phyloP scores from a whole-genome alignment of 768 basidiomycete genomes.

The Kwoniella newhampshirensis region DNA sequence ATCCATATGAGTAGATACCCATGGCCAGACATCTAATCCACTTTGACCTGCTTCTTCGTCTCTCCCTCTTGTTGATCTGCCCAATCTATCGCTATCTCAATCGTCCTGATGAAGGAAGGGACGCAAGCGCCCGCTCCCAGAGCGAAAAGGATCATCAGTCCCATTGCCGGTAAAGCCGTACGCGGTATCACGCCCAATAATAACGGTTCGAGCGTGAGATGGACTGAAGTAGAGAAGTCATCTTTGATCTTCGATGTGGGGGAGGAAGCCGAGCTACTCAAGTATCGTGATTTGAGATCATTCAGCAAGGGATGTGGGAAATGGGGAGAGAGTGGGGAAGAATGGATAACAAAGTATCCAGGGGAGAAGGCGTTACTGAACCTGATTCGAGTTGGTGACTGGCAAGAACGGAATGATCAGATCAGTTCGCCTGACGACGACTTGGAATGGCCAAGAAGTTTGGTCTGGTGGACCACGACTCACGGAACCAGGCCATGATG shows the following conservation, averaged over 20 bases:
- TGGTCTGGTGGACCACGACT: not conserved
- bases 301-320: no score
- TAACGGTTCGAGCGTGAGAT: conserved; percentile 30
- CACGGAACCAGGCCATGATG: conserved; percentile 44
- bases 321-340: not conserved
- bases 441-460: no score
- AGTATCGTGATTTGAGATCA: no score
- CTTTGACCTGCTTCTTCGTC: not conserved
- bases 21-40: not conserved
- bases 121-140: conserved; percentile 11
- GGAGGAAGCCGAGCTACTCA: no score
- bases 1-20: no score
- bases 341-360: not conserved
- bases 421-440: no score
- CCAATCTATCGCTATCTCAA: not conserved
- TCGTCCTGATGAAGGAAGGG: conserved; percentile 22
- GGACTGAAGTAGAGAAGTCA: conserved; percentile 9
- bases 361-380: not conserved
- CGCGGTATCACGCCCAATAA: conserved; percentile 30
- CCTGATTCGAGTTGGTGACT: not conserved
- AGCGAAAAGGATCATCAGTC: conserved; percentile 17
- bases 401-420: no score
- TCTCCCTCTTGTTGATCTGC: not conserved
- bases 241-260: no score
- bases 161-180: conserved; percentile 29